Evolutionary conservation across 192 early-diverging fungal species (phyloP), one percentile per base, ranked within the genome.

Genomic region (Backusella macrospora): DNA sequence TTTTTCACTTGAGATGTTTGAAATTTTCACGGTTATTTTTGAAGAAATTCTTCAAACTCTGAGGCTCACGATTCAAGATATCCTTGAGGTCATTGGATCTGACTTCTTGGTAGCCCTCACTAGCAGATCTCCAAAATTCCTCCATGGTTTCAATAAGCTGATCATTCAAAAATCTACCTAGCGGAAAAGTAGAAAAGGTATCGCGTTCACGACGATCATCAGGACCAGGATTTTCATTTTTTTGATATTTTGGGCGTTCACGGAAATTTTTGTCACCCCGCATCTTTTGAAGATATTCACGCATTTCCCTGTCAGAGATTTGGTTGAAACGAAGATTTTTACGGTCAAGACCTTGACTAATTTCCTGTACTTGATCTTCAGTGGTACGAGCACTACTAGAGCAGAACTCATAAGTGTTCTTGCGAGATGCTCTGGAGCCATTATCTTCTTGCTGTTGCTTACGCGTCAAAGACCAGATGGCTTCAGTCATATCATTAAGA

Each of bases 11-110:
- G 43, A 69, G 67, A 12, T 18, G 15, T 14, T 12, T 46, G 52
- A 75, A 69, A n/a, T 75, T 38, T 0, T 69, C 49, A 9, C 67
- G 73, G 66, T 75, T 75, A 48, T 46, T 55, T 39, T 75, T 49
- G 16, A 69, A 59, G 26, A 62, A 75, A 0, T 68, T 16, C 21
- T 29, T 29, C 40, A 75, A 29, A 34, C 55, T 67, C 15, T 68
- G 65, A 43, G 73, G 73, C 2, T 75, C 66, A 26, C 34, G 48
- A 4, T 44, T 23, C 23, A 75, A 55, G 55, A 69, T 21, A 0
- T 70, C 18, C 59, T 65, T 48, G 26, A 75, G 68, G 16, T 75
- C 73, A 9, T 45, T 15, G 38, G 48, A 39, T 12, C 12, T 40
- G 40, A 62, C 42, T 37, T 75, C 67, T 14, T 40, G 18, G 12